Evolutionary conservation across 805 yeast species (phyloP), one percentile per base, ranked within the genome.

Genomic region (Myxozyma vanderwaltii): DNA sequence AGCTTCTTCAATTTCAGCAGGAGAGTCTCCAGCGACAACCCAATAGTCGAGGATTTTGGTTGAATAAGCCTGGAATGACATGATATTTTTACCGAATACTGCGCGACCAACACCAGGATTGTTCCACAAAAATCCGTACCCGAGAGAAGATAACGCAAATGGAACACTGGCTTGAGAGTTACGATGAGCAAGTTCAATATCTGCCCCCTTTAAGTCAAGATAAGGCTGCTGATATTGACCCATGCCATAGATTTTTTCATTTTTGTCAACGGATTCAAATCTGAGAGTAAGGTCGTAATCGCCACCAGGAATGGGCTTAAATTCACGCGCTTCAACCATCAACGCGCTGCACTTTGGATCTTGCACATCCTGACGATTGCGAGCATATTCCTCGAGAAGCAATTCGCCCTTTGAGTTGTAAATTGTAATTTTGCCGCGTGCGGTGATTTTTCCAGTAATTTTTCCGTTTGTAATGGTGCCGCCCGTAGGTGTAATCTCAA

Each of bases 241-340:
- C 66, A 63, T 63, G 7, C 66, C 66, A 49, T 58, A 63, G 47
- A 63, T 63, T 54, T 63, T 63, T 45, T 63, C 66, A n/a, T 53
- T 29, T 8, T 15, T 24, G 29, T 60, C 63, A 5, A 58, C 29
- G 1, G 65, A 58, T 51, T 61, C 63, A 31, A 61, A 51, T 3
- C 65, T 47, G 24, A 40, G 27, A 7, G 65, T 61, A 31, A 61
- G 48, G 33, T 58, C 61, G 33, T 51, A 61, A 15, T 35, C 61
- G 19, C 56, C 60, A 2, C 46, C 44, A n/a, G 44, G 54, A 50
- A 38, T 44, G 31, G 39, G 65, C 49, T 38, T 51, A 54, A 63
- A 63, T 47, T 63, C 66, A 27, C 66, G 58, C 23, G 63, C 66
- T 19, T 61, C 65, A n/a, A 63, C 63, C 31, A 47, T 53, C 26